These are phyloP conservation scores for Exophiala viscosa DNA, from an alignment of 2,329 filamentous ascomycete species.

Conservation along the genomic window DNA sequence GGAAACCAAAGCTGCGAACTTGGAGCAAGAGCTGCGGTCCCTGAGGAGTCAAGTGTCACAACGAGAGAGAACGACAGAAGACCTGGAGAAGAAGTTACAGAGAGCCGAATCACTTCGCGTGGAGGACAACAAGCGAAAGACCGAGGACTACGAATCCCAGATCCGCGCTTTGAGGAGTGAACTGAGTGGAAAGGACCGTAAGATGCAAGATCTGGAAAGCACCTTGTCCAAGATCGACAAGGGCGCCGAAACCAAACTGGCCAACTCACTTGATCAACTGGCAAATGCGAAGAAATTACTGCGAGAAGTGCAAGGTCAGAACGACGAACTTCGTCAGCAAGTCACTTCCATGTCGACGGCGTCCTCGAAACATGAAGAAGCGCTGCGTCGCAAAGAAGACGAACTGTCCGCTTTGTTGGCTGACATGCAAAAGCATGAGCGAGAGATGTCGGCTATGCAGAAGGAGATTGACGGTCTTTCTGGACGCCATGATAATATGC, in stretches of 20 bases:
- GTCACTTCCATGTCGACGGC: slow-evolving; percentile 83
- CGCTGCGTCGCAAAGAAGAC: slow-evolving; percentile 89
- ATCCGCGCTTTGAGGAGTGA: slow-evolving; percentile 91
- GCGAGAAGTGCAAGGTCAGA: slow-evolving; percentile 73
- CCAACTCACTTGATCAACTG: slow-evolving; percentile 73
- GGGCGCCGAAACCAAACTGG: slow-evolving; percentile 81
- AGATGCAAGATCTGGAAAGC: slow-evolving; percentile 78
- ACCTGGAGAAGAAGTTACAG: slow-evolving; percentile 25
- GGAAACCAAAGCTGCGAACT: slow-evolving; percentile 44
- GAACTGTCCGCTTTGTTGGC: slow-evolving; percentile 80
- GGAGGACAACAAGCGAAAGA: slow-evolving; percentile 21
- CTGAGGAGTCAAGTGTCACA: slow-evolving; percentile 24
- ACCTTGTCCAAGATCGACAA: slow-evolving; percentile 83
- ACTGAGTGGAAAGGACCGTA: slow-evolving; percentile 80
- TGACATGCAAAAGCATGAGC: slow-evolving; percentile 78
- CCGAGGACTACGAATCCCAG: slow-evolving; percentile 46
- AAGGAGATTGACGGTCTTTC: slow-evolving; percentile 69
- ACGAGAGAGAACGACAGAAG: slow-evolving; percentile 22
- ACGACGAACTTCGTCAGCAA: slow-evolving; percentile 76
- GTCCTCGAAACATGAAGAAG: slow-evolving; percentile 90
- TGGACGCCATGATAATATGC: slow-evolving; percentile 73
- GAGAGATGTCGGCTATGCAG: slow-evolving; percentile 73
- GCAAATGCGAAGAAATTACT: slow-evolving; percentile 69
- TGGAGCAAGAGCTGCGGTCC: slow-evolving; percentile 25
- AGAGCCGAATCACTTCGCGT: slow-evolving; percentile 17